Evolutionary conservation across 176 grass and related monocot genomes (phyloP).

Genomic region (Aegilops sharonensis): DNA sequence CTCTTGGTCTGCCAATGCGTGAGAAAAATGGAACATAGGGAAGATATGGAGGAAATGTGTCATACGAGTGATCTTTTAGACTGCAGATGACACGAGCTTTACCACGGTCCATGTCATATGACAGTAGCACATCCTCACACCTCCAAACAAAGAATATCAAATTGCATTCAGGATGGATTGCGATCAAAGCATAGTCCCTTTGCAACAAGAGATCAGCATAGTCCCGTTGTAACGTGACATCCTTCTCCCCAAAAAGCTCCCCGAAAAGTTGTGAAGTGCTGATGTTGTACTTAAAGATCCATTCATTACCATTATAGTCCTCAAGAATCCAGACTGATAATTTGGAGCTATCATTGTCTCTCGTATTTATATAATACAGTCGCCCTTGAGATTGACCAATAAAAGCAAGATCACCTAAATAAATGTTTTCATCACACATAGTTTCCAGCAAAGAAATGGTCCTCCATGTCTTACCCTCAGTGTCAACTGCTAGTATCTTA

Average conservation of each 20-base stretch:
- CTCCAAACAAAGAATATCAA: neutral
- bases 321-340: neutral
- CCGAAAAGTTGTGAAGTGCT: neutral
- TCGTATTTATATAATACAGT: neutral
- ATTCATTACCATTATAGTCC: neutral
- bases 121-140: neutral
- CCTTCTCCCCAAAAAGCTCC: neutral
- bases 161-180: neutral
- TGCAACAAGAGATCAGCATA: neutral
- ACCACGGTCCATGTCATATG: neutral
- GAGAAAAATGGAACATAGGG: neutral
- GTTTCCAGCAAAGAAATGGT: neutral
- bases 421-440: neutral
- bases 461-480: neutral
- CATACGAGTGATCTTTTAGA: neutral
- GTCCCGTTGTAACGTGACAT: neutral
- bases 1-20: neutral
- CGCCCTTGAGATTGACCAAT: neutral
- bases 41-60: neutral
- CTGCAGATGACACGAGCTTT: neutral
- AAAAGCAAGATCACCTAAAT: neutral
- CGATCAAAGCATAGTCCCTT: neutral
- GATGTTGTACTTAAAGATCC: constrained; percentile 3
- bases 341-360: neutral
- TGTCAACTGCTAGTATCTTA: neutral